Conservation (phyloP, 2,329 filamentous ascomycete species). For the Anthostomella pinea region DNA sequence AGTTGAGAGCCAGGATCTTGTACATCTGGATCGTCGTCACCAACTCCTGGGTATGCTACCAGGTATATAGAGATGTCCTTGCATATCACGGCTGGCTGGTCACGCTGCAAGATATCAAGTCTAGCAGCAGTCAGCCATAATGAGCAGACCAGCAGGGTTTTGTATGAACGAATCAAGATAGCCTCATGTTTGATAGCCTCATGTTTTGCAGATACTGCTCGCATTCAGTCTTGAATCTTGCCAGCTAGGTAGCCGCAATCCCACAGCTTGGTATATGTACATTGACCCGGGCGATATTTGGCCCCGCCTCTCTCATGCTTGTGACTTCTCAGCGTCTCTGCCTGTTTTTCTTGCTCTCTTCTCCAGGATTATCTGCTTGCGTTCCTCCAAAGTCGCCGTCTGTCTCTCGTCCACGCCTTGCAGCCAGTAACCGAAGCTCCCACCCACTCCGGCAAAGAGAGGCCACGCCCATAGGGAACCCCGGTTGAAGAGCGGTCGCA, state of each 20-base stretch:
- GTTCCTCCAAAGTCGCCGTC: conserved; percentile 70
- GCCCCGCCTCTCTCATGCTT: conserved; percentile 16
- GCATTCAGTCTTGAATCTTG: too few relatives aligned
- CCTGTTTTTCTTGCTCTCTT: conserved; percentile 80
- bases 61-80: conserved; percentile 12
- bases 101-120: neutral
- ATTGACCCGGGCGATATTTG: conserved; percentile 13
- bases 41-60: conserved; percentile 13
- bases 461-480: conserved; percentile 89
- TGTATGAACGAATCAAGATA: too few relatives aligned
- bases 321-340: conserved; percentile 49
- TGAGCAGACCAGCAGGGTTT: neutral
- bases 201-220: conserved; percentile 1
- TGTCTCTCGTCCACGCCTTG: conserved; percentile 85
- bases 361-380: conserved; percentile 78
- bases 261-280: conserved; percentile 19
- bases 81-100: conserved; percentile 12
- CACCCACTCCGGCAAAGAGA: conserved; percentile 79
- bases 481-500: conserved; percentile 88
- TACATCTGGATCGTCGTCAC: conserved; percentile 78
- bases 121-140: neutral
- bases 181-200: too few relatives aligned
- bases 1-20: conserved; percentile 98
- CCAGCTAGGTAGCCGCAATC: conserved; percentile 1
- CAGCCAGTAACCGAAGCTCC: conserved; percentile 95